Evolutionary conservation across 495 filamentous ascomycete genomes (phyloP), one percentile per base, ranked within the genome.

Genomic region (Trichoderma asperelloides): DNA sequence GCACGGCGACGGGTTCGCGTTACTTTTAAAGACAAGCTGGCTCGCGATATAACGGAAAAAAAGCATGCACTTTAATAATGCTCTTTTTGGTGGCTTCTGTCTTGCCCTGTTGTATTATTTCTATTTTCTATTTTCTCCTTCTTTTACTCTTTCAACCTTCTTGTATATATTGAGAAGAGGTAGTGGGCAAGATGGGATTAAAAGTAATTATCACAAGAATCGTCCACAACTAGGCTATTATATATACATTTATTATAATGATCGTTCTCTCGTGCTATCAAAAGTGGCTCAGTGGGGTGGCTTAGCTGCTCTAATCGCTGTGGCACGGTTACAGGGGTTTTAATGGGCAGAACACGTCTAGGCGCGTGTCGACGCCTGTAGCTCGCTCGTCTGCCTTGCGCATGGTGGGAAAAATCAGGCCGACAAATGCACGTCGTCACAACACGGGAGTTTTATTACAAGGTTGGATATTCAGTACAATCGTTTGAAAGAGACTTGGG

Each of bases 301-400:
- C 43, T 47, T 18, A 18, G 43, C 13, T 47, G 43, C 43, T 15
- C 13, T 47, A 47, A 47, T 15, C n/a, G 16, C 25, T 55, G 55
- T 60, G 55, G 55, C 55, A 25, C 55, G 15, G 27, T 13, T 60
- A 21, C 55, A 60, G 55, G 55, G 55, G 55, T 60, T 60, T 60
- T 60, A 60, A 60, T 60, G 55, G 55, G 55, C 55, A 60, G 27
- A 55, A 60, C 55, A 60, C 55, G 55, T 60, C 55, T 60, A 23
- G 25, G 12, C 55, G 55, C 55, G 55, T 60, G 55, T 30, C 27
- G 55, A 3, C n/a, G 49, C n/a, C n/a, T 55, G 49, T n/a, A 47
- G 41, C 41, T 45, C 18, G 41, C 16, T 2, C 39, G 12, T 12
- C 41, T 45, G 18, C 41, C 18, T 45, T 45, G 41, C 41, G 18